These are phyloP conservation scores for Evernia prunastri DNA, from an alignment of 495 filamentous ascomycete species.

Conservation along the genomic window DNA sequence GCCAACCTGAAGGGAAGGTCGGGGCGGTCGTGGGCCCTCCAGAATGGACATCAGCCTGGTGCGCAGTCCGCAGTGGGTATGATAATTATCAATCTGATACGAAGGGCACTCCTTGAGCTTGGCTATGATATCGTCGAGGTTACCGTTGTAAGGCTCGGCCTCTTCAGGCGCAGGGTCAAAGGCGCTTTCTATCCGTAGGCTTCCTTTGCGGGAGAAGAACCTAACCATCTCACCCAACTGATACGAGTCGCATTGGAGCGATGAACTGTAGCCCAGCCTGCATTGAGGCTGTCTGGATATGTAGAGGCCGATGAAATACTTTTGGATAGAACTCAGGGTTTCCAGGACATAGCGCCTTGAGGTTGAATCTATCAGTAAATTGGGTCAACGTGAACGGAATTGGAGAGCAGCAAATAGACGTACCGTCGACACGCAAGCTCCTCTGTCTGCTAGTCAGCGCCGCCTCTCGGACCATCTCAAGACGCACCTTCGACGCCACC, in stretches of 20 bases:
- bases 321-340: slow-evolving; percentile 69
- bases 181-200: slow-evolving; percentile 34
- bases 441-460: slow-evolving; percentile 38
- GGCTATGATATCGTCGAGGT: slow-evolving; percentile 47
- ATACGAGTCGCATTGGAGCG: slow-evolving; percentile 72
- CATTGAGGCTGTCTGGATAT: slow-evolving; percentile 53
- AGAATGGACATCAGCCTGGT: slow-evolving; percentile 61
- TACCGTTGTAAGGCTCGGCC: slow-evolving; percentile 27
- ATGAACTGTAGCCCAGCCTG: slow-evolving; percentile 68
- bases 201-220: slow-evolving; percentile 54
- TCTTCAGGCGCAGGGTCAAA: slow-evolving; percentile 26
- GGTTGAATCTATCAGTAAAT: too few species aligned
- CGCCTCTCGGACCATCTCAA: background rate
- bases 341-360: slow-evolving; percentile 63
- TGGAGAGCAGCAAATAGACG: too few species aligned
- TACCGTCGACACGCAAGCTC: slow-evolving; percentile 66
- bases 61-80: slow-evolving; percentile 70
- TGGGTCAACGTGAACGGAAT: too few species aligned
- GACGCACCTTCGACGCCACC: slow-evolving; percentile 60
- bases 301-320: slow-evolving; percentile 66
- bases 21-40: slow-evolving; percentile 50
- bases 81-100: slow-evolving; percentile 75
- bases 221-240: slow-evolving; percentile 81
- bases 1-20: slow-evolving; percentile 10
- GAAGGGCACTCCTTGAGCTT: slow-evolving; percentile 56